Conservation (phyloP, 805 yeast species). For the Metschnikowia cerradonensis region DNA sequence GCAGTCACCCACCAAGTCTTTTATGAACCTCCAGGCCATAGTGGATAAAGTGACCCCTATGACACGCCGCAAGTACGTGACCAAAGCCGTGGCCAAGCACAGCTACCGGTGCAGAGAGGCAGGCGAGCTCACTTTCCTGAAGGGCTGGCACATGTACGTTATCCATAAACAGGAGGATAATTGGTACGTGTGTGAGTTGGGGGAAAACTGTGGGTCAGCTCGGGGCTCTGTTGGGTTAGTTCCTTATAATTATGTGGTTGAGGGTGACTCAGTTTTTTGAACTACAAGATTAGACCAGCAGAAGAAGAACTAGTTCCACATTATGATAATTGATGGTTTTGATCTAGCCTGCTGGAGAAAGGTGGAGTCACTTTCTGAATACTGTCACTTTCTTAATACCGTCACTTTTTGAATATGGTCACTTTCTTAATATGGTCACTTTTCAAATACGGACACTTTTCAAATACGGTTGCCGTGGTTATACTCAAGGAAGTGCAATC, state of each 20-base stretch:
- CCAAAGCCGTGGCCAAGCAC: constrained; percentile 38
- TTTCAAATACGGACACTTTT: no score
- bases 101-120: constrained; percentile 38
- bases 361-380: no score
- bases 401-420: no score
- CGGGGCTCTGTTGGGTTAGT: constrained; percentile 39
- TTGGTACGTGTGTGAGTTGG: constrained; percentile 44
- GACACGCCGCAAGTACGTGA: constrained; percentile 25
- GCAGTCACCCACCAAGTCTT: constrained; percentile 34
- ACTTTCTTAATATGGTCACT: no score
- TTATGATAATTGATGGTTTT: neutral
- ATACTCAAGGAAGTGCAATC: no score
- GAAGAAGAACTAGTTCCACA: no score
- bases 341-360: neutral
- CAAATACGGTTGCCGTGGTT: no score
- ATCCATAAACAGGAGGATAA: constrained; percentile 42
- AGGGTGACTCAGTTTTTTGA: constrained; percentile 23
- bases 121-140: constrained; percentile 39
- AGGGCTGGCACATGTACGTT: constrained; percentile 40
- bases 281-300: no score
- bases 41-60: constrained; percentile 31
- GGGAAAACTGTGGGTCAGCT: constrained; percentile 27
- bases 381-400: no score
- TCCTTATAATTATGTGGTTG: constrained; percentile 41
- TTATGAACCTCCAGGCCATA: constrained; percentile 28